Conservation (phyloP, 768 basidiomycete species). For the Agaricus subrufescens region DNA sequence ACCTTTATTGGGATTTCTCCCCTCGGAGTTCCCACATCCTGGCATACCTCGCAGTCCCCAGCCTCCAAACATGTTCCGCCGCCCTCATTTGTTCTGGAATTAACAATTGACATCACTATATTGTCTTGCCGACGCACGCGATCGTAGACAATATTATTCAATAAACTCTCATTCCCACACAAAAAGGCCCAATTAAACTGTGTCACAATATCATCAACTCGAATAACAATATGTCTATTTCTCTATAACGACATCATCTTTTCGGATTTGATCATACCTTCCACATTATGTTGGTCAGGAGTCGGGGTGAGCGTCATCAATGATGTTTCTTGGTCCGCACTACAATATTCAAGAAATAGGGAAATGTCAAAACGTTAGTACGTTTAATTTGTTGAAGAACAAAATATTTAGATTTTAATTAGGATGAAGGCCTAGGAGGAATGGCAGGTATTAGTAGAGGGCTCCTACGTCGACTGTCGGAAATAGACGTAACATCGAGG, state of each 20-base stretch:
- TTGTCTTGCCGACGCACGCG: no score
- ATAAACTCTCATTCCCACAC: no score
- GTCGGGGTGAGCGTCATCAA: conserved; percentile 3
- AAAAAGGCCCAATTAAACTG: no score
- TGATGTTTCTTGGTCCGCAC: conserved; percentile 3
- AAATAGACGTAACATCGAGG: not conserved
- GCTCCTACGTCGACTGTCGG: not conserved
- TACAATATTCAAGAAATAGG: not conserved
- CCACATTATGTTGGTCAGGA: conserved; percentile 3
- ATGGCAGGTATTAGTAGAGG: not conserved
- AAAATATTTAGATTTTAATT: not conserved
- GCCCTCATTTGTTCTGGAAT: no score
- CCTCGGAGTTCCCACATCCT: no score
- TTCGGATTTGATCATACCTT: conserved; percentile 3
- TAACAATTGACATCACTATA: no score
- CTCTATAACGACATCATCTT: conserved; percentile 1
- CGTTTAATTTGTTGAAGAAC: not conserved
- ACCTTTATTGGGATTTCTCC: no score
- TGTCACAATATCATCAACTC: no score
- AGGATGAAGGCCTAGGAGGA: not conserved
- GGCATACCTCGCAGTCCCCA: no score
- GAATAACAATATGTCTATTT: not conserved
- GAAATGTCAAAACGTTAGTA: not conserved
- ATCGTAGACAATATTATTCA: no score
- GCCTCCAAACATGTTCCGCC: no score